Percentiles rank a stretch among this genome's conserved stretches.
Evolutionary conservation across 441 rosid species (phyloP).

Genomic region (Eruca vesicaria): DNA sequence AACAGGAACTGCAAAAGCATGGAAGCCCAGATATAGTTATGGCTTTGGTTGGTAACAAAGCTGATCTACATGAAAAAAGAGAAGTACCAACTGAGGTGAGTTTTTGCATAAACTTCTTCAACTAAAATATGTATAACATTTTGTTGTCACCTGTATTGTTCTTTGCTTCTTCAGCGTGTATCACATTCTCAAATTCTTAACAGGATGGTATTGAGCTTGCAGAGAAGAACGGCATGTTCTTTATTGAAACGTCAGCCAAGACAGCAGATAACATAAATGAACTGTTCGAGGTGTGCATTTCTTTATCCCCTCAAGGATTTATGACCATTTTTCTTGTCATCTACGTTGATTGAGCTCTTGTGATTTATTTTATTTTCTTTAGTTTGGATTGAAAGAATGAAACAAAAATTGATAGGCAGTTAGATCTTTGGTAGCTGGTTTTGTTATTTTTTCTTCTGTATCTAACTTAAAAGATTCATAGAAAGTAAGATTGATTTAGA

Average conservation of each 20-base stretch:
- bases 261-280: slow-evolving; percentile 95
- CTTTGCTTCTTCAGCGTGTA: slow-evolving; percentile 9
- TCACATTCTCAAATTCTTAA: slow-evolving; percentile 26
- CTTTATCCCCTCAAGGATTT: background rate
- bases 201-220: slow-evolving; percentile 90
- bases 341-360: slow-evolving; percentile 2
- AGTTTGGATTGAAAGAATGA: background rate
- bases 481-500: background rate
- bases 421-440: background rate
- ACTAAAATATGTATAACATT: background rate
- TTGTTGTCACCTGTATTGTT: slow-evolving; percentile 2
- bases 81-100: slow-evolving; percentile 79
- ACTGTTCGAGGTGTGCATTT: slow-evolving; percentile 74
- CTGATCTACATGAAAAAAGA: slow-evolving; percentile 84
- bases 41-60: slow-evolving; percentile 99
- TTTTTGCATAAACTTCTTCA: slow-evolving; percentile 5
- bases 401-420: background rate
- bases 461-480: too few relatives aligned
- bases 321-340: background rate
- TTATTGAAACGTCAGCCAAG: slow-evolving; percentile 96
- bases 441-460: too few relatives aligned
- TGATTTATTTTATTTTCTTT: background rate
- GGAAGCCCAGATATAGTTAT: slow-evolving; percentile 94
- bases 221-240: slow-evolving; percentile 98
- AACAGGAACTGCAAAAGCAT: slow-evolving; percentile 93